Conservation (phyloP, 495 filamentous ascomycete genomes). For the Platismatia glauca region DNA sequence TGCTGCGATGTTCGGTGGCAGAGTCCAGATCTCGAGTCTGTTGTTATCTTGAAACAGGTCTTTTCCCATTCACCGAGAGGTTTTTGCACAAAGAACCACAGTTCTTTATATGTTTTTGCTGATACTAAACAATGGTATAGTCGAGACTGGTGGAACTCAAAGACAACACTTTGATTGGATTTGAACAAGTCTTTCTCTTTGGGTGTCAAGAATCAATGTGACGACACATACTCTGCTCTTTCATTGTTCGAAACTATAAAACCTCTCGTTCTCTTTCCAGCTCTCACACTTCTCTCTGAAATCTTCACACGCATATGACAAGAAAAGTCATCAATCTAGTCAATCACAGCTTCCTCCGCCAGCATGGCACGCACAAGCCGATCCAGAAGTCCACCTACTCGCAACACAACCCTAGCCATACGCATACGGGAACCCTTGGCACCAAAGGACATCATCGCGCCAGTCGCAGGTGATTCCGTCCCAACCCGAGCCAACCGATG, state of each 20-base stretch:
- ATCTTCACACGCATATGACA: background rate
- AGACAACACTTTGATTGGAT: background rate
- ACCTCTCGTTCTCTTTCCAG: background rate
- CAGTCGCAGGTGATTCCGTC: background rate
- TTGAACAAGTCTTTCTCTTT: background rate
- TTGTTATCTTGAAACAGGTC: too few relatives aligned
- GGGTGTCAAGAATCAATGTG: background rate
- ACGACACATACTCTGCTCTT: background rate
- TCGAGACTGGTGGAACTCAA: background rate
- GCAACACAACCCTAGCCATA: background rate
- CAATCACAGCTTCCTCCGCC: background rate
- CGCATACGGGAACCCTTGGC: background rate
- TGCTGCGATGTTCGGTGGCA: too few relatives aligned
- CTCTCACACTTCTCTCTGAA: background rate
- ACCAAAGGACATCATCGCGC: background rate
- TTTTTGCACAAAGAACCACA: background rate
- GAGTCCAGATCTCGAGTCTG: too few relatives aligned
- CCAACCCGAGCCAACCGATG: background rate
- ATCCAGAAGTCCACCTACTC: background rate
- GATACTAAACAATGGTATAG: background rate
- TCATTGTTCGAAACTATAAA: background rate
- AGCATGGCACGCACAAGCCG: background rate
- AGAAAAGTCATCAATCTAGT: too few relatives aligned
- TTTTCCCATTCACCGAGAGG: background rate
- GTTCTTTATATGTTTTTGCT: background rate